These are phyloP conservation scores for Tephrocybe sp. DNA, from an alignment of 768 basidiomycete species.

Conservation along the genomic window DNA sequence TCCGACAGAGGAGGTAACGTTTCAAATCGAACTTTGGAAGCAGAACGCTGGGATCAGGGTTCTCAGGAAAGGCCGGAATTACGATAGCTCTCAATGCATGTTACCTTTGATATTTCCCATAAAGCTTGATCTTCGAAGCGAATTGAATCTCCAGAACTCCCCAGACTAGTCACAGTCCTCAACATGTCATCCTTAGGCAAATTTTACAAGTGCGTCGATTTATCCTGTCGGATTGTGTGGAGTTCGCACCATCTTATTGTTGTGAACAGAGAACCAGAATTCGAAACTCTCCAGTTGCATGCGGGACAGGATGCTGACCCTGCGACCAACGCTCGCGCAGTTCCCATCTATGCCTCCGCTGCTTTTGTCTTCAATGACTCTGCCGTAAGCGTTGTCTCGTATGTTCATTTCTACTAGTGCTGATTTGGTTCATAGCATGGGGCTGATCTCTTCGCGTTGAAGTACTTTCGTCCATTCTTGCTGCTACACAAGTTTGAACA, in stretches of 20 bases:
- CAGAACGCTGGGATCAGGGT: no score
- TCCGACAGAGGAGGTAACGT: no score
- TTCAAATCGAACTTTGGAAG: not conserved
- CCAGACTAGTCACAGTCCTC: not conserved
- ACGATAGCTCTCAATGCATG: not conserved
- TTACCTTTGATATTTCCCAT: not conserved
- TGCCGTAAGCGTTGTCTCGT: conserved; percentile 47
- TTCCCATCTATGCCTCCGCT: conserved; percentile 75
- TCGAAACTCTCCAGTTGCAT: conserved; percentile 80
- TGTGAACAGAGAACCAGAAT: conserved; percentile 53
- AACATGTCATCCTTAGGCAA: conserved; percentile 1
- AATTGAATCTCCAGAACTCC: not conserved
- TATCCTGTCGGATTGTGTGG: not conserved
- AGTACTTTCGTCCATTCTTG: not conserved
- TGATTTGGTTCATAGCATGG: not conserved
- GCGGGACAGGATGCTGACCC: conserved; percentile 67
- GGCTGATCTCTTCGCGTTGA: conserved; percentile 1
- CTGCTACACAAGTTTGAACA: not conserved
- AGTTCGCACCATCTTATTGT: not conserved
- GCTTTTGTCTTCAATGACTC: conserved; percentile 38
- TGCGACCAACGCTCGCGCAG: conserved; percentile 69
- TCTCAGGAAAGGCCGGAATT: no score
- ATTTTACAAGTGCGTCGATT: not conserved
- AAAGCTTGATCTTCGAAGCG: not conserved
- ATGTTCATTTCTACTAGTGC: not conserved